phyloP scores from a whole-genome alignment of 1,139 yeast species.

The Lodderomyces jiufengensis region DNA sequence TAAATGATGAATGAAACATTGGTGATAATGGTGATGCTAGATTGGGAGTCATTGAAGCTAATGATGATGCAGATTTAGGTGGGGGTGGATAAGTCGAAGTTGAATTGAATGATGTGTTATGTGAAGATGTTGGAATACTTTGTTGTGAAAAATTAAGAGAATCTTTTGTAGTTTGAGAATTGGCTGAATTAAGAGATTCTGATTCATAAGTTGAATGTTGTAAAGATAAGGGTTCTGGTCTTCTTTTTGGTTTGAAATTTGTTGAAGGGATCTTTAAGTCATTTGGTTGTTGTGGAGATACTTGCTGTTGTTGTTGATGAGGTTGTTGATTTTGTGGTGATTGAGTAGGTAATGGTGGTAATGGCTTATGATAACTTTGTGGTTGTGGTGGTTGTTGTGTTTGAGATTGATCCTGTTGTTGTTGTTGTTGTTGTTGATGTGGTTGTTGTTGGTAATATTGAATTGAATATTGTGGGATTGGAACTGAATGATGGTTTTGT shows the following conservation, averaged over 20 bases:
- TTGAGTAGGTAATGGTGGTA: slow-evolving; percentile 13
- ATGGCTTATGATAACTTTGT: slow-evolving; percentile 10
- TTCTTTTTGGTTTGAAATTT: slow-evolving; percentile 37
- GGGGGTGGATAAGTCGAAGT: slow-evolving; percentile 5
- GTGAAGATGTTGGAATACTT: slow-evolving; percentile 11
- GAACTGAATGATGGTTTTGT: slow-evolving; percentile 4
- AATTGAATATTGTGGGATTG: slow-evolving; percentile 8
- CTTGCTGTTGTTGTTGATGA: slow-evolving; percentile 5
- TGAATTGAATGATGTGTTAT: neutral
- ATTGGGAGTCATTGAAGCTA: slow-evolving; percentile 28
- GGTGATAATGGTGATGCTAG: slow-evolving; percentile 42
- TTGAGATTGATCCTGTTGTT: slow-evolving; percentile 4
- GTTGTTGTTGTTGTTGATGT: slow-evolving; percentile 4
- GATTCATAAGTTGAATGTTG: slow-evolving; percentile 29
- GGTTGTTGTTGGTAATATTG: slow-evolving; percentile 7
- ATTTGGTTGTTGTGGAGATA: slow-evolving; percentile 9
- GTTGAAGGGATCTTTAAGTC: slow-evolving; percentile 25
- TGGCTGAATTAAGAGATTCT: slow-evolving; percentile 11
- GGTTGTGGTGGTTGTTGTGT: slow-evolving; percentile 10
- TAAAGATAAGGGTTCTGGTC: slow-evolving; percentile 42
- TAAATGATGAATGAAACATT: slow-evolving; percentile 37
- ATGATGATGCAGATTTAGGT: slow-evolving; percentile 15
- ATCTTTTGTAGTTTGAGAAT: neutral
- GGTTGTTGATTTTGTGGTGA: slow-evolving; percentile 4
- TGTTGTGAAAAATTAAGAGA: neutral